Base-by-base conservation (phyloP, 768 basidiomycete species). In the Hygrophoropsis aurantiaca region DNA sequence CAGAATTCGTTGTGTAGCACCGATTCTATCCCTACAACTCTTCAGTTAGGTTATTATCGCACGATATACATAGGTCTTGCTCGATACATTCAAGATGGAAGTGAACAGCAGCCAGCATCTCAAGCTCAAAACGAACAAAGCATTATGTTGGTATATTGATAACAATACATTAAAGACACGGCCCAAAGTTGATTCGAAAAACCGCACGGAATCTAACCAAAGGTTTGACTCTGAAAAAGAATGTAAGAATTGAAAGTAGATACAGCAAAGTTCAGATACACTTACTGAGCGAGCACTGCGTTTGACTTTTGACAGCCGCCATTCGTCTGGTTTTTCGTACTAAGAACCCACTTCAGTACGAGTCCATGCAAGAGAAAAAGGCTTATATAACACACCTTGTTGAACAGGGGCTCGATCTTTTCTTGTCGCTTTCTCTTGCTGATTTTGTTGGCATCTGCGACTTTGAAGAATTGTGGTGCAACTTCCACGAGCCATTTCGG, bases 401-500 rank as follows among this genome's bases (percentile, higher is more conserved):
- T 97, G 74, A 69, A 97, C 62, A 97, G 67, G 7, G 95, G 95
- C 62, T 95, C 92, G 54, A 97, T 97, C 81, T 94, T 97, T 74
- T 95, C 94, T 66, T 93, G 87, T 67, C 79, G 84, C 77, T 97
- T 97, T 55, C 93, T 81, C 68, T 94, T 95, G 62, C 90, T 94
- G 71, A 98, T 95, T 70, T 97, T 97, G 73, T 94, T 94, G 44
- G 83, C 89, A 67, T 98, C 97, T 2, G 95, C 94, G 36, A 99
- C 93, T 68, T 90, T 91, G 86, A 98, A 99, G 78, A 97, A 97
- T 50, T 94, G 93, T 1, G 97, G 95, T 6, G 95, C 97, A 19
- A 95, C 94, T 60, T 99, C 94, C 15, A 94, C 90, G 7, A 98
- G 81, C 97, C 95, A 99, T 66, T 97, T 97, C 4, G 97, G 95